These are phyloP conservation scores for Fraxinus baroniana DNA, from an alignment of 305 asterid genomes.

Conservation along the genomic window DNA sequence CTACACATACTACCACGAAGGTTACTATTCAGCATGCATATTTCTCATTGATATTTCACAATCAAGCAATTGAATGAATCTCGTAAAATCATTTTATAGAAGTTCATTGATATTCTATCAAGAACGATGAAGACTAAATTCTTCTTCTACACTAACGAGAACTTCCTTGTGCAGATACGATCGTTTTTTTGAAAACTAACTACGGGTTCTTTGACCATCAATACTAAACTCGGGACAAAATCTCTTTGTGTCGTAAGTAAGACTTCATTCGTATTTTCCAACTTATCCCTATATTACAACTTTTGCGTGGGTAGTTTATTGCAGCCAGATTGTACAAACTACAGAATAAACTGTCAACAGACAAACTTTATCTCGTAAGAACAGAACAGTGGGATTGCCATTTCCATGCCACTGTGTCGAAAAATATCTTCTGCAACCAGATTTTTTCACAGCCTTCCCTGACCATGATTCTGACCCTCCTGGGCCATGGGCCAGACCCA, in stretches of 20 bases:
- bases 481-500: background rate
- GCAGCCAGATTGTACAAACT: background rate
- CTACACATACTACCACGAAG: background rate
- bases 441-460: constrained; percentile 29
- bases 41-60: background rate
- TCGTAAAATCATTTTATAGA: background rate
- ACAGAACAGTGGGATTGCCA: constrained; percentile 33
- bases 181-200: background rate
- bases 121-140: background rate
- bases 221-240: background rate
- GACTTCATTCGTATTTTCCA: background rate
- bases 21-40: background rate
- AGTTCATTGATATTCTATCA: background rate
- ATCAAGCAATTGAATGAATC: background rate
- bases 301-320: background rate
- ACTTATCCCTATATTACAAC: background rate
- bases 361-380: background rate
- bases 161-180: background rate
- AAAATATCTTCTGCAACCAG: constrained; percentile 25
- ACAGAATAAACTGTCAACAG: background rate
- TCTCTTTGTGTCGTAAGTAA: background rate
- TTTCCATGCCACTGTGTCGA: constrained; percentile 23
- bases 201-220: background rate
- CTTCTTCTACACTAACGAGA: background rate
- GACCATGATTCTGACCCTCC: background rate